Conservation (phyloP, 2,329 filamentous ascomycete species). For the Apiospora hydei region DNA sequence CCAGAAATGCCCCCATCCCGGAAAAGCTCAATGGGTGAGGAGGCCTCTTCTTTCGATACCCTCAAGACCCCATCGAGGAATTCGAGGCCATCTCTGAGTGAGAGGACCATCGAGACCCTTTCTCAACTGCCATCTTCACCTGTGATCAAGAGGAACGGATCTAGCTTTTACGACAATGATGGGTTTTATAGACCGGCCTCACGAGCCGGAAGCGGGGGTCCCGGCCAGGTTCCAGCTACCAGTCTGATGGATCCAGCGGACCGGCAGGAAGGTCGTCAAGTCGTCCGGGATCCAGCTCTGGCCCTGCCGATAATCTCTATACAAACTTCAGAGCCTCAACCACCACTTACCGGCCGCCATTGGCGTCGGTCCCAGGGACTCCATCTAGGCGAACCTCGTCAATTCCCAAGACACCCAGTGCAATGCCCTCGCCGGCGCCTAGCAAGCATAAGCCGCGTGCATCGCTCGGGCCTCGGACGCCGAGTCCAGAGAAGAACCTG, state of each 20-base stretch:
- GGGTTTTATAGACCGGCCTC: slow-evolving; percentile 64
- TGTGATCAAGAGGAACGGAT: slow-evolving; percentile 68
- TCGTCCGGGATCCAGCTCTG: slow-evolving; percentile 63
- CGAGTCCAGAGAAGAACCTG: slow-evolving; percentile 49
- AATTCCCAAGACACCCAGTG: slow-evolving; percentile 45
- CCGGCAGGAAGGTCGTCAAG: slow-evolving; percentile 58
- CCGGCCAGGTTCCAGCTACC: slow-evolving; percentile 66
- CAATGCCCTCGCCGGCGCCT: slow-evolving; percentile 35
- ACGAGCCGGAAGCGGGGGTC: slow-evolving; percentile 54
- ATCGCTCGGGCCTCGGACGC: slow-evolving; percentile 43
- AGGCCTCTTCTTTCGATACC: slow-evolving; percentile 35
- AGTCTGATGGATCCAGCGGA: slow-evolving; percentile 63
- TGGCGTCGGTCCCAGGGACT: slow-evolving; percentile 53
- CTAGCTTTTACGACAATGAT: slow-evolving; percentile 76
- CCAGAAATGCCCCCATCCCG: slow-evolving; percentile 35
- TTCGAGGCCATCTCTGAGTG: slow-evolving; percentile 70
- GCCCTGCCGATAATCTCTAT: slow-evolving; percentile 49
- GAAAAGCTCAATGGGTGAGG: slow-evolving; percentile 32
- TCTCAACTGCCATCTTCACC: slow-evolving; percentile 82
- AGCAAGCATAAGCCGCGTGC: slow-evolving; percentile 36
- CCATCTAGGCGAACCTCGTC: slow-evolving; percentile 47
- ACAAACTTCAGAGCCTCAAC: slow-evolving; percentile 53
- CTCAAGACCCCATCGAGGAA: slow-evolving; percentile 32
- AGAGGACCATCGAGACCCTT: slow-evolving; percentile 86
- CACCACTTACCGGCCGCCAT: slow-evolving; percentile 51